These are phyloP conservation scores for Carex scoparia DNA, from an alignment of 176 grass and related monocot species.

Conservation along the genomic window DNA sequence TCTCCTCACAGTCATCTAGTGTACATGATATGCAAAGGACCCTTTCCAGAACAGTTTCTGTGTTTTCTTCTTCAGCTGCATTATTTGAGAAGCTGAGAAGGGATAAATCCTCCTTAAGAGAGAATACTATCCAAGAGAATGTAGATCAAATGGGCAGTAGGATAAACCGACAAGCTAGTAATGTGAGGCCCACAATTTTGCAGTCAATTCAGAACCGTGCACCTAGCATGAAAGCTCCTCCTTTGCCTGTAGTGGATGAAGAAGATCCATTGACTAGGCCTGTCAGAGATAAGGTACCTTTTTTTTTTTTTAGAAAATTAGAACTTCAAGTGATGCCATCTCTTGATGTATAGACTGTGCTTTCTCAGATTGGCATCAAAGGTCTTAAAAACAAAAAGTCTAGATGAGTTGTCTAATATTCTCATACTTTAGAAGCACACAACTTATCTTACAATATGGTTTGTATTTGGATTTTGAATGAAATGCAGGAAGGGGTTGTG, in stretches of 20 bases:
- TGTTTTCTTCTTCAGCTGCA: conserved; percentile 99
- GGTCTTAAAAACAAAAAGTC: neutral
- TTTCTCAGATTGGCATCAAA: neutral
- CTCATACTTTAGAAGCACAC: conserved; percentile 23
- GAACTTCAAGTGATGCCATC: neutral
- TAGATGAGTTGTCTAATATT: conserved; percentile 1
- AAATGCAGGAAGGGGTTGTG: conserved; percentile 59
- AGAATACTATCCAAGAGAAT: conserved; percentile 48
- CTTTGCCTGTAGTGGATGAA: conserved; percentile 52
- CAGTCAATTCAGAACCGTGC: conserved; percentile 56
- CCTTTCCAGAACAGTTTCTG: conserved; percentile 94
- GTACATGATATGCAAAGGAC: conserved; percentile 79
- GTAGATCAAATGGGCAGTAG: conserved; percentile 35
- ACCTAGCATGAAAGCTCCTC: conserved; percentile 50
- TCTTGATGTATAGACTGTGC: neutral
- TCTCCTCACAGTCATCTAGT: conserved; percentile 35
- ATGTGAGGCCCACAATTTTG: conserved; percentile 43
- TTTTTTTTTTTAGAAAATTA: conserved; percentile 10
- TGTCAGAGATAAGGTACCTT: conserved; percentile 56
- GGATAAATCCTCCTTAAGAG: conserved; percentile 47
- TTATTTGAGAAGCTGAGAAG: conserved; percentile 89
- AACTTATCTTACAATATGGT: conserved; percentile 27
- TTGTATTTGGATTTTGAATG: conserved; percentile 39
- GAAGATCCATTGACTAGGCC: conserved; percentile 37
- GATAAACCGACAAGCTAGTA: conserved; percentile 37